Base-by-base conservation (phyloP, 768 basidiomycete species). In the Mycena crocata region DNA sequence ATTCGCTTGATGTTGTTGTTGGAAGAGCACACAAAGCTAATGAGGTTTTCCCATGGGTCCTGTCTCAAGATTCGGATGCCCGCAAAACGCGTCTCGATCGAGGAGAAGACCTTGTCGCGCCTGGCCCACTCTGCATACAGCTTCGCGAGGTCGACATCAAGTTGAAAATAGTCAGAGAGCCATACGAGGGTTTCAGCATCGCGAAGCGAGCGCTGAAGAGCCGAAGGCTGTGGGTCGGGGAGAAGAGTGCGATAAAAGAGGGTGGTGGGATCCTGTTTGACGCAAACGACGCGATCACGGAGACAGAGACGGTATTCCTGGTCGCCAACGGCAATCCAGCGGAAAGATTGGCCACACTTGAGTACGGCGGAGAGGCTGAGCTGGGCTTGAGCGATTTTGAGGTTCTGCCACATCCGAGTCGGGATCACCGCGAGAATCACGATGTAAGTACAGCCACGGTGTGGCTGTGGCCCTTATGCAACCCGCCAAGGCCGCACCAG, bases 1-100 rank as follows among this genome's bases (percentile, higher is more conserved):
- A 99, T 99, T 8, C 98, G 93, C 7, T 89, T 80, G 55, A 99
- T 99, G 72, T 99, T 96, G 77, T 99, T 99, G 74, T 98, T 98
- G 3, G 95, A 94, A 3, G 96, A 98, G 75, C 97, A 99, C 69
- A 99, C 98, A 81, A 99, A 99, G 12, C 96, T 97, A 46, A 98
- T 81, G 31, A 99, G 86, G 72, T 93, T 96, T 80, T 99, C 97
- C 91, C 95, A 99, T 70, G 95, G 94, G 74, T 97, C 95, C 79
- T 99, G 96, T 73, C 93, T 85, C 42, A 99, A 78, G 64, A 98
- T 90, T 58, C 96, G 64, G 31, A 70, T 70, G 21, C 68, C 68
- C 66, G 26, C 35, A 68, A 96, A 93, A 23, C 91, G 85, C 24
- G 85, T 80, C 66, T 84, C 84, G 37, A 91, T 77, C 39, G 78